Base-by-base conservation (phyloP, 257 asterid species). In the Solanum gandarillasii region DNA sequence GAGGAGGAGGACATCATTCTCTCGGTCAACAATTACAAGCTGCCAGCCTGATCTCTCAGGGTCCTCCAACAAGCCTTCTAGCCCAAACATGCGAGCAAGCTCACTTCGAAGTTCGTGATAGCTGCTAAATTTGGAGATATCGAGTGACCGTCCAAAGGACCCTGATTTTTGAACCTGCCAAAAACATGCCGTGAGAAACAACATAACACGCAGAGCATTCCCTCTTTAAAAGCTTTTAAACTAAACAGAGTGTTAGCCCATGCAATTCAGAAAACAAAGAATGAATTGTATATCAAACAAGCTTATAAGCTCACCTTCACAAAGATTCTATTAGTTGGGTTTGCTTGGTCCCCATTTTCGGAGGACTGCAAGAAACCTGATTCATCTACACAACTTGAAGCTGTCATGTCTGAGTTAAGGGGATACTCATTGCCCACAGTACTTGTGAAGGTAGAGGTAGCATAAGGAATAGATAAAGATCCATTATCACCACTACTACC, bases 1-100 rank as follows among this genome's bases (percentile, higher is more conserved):
- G 90, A 97, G 98, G 91, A 97, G 98, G 92, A 97, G 98, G 89
- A 95, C 92, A 81, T 97, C 99, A 85, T 94, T 91, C 94, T 97
- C 99, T 86, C 99, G 94, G 97, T 97, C 99, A 87, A 95, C 98
- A 85, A 97, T 93, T 94, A 97, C 98, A 97, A 97, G 99, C 99
- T 97, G 99, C 99, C 99, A 97, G 98, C 99, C 99, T 97, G 99
- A 97, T 95, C 98, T 97, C 93, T 95, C 94, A 88, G 98, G 98
- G 90, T 95, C 98, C 94, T 95, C 99, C 98, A 97, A 91, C 41
- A 94, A 91, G 88, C 98, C 98, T 90, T 95, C 98, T 79, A 97
- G 96, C 86, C 98, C 98, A 90, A 97, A 97, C 98, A 97, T 88
- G 87, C 92, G 96, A 89, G 98, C 98, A 87, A 97, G 98, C 93